Evolutionary conservation across 163 green algal genomes (phyloP), one percentile per base, ranked within the genome.

Genomic region (Trebouxiophyceae sp.): DNA sequence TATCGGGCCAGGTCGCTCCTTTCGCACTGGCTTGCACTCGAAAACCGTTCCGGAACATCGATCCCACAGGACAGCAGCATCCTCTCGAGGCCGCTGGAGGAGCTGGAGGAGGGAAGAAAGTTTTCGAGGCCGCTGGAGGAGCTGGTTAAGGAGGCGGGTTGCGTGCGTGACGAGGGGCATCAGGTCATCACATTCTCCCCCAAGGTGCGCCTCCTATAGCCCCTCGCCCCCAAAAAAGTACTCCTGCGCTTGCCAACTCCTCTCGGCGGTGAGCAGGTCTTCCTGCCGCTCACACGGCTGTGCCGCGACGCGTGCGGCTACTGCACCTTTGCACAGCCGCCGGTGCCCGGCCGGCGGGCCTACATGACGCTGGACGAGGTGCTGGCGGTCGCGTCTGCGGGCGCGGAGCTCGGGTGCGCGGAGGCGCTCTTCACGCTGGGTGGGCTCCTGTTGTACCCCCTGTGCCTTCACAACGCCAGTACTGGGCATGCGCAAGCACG

Each of bases 351-450:
- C 5, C 58, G 73, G 3, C 73, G 82, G 0, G 74, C 67, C 0
- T 96, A 79, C 80, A 96, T 96, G 88, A 89, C 81, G 0, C 46
- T 91, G 12, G 76, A 90, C 0, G 87, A 95, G 68, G 82, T 94
- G 27, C 29, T 95, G 58, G 71, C 58, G 22, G 82, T 94, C 5
- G 83, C 81, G 16, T n/a, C 45, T 2, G 57, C 77, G 23, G 89
- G 89, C 5, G 79, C 74, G 20, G 32, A 68, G 34, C 78, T 81
- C 34, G 90, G 90, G 45, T 93, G 85, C 71, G 87, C 76, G 1
- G 90, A 96, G 74, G 88, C 87, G 4, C 82, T 96, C 2, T 86
- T 96, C 59, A 96, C 90, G 1, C 76, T 96, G 28, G 90, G 84
- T 88, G 47, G 26, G 75, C 46, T 31, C 0, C n/a, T n/a, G n/a